Percentiles rank a stretch among this genome's conserved stretches.
These are phyloP conservation scores for Leonotis leonurus DNA, from an alignment of 257 asterid genomes.

Conservation along the genomic window DNA sequence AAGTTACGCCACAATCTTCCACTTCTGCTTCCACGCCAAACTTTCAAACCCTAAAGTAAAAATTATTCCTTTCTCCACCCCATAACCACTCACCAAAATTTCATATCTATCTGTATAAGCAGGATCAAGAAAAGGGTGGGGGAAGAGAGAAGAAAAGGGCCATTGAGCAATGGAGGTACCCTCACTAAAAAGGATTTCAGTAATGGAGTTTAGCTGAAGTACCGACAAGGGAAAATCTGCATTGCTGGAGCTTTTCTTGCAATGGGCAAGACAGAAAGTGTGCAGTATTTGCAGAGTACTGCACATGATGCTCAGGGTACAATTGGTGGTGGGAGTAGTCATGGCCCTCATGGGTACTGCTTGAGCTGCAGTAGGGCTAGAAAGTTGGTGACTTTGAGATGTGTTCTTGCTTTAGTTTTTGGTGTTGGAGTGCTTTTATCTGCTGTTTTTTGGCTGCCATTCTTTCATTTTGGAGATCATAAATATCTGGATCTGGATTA, in stretches of 20 bases:
- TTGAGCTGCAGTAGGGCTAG: slow-evolving; percentile 36
- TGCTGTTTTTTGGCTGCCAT: slow-evolving; percentile 72
- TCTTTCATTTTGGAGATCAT: slow-evolving; percentile 43
- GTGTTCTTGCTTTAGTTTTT: slow-evolving; percentile 53
- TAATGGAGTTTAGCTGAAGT: slow-evolving; percentile 40
- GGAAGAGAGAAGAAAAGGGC: neutral
- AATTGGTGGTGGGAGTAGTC: slow-evolving; percentile 25
- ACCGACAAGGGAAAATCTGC: slow-evolving; percentile 35
- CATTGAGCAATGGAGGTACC: slow-evolving; percentile 22
- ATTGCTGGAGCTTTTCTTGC: slow-evolving; percentile 35
- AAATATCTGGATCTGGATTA: slow-evolving; percentile 79
- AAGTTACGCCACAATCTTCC: slow-evolving; percentile 42
- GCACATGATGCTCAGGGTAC: slow-evolving; percentile 43
- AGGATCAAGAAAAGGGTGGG: slow-evolving; percentile 2
- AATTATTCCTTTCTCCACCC: slow-evolving; percentile 25
- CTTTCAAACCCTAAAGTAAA: slow-evolving; percentile 37
- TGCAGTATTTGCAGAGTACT: slow-evolving; percentile 35
- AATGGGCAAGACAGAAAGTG: slow-evolving; percentile 85
- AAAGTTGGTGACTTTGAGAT: slow-evolving; percentile 47
- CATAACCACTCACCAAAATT: slow-evolving; percentile 40
- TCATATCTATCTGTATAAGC: slow-evolving; percentile 12
- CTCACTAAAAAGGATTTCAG: slow-evolving; percentile 28
- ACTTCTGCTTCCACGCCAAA: slow-evolving; percentile 13
- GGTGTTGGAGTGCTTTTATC: slow-evolving; percentile 62
- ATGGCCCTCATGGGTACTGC: slow-evolving; percentile 27